These are phyloP conservation scores for Rutstroemia sp. DNA, from an alignment of 2,329 filamentous ascomycete genomes.

Conservation along the genomic window DNA sequence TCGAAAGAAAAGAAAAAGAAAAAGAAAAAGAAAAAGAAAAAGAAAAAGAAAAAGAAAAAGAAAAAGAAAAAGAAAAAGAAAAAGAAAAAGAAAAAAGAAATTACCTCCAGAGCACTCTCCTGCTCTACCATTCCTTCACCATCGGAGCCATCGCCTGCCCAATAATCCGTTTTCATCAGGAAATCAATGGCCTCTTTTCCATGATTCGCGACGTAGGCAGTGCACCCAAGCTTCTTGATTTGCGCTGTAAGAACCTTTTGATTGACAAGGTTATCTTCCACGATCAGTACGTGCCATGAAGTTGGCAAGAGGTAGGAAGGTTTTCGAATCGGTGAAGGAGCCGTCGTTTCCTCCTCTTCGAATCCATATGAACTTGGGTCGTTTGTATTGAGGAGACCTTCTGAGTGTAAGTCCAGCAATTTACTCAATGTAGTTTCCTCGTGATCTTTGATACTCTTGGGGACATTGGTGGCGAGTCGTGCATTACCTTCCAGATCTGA, in stretches of 20 bases:
- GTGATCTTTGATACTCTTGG: slow-evolving; percentile 5
- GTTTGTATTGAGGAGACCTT: not conserved
- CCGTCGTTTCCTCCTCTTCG: not conserved
- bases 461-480: slow-evolving; percentile 10
- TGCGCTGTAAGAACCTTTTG: slow-evolving; percentile 57
- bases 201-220: slow-evolving; percentile 56
- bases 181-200: slow-evolving; percentile 55
- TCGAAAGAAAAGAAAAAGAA: not conserved
- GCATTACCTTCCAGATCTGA: slow-evolving; percentile 4
- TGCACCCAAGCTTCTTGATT: slow-evolving; percentile 53
- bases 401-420: not conserved
- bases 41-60: too few relatives aligned
- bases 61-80: too few relatives aligned
- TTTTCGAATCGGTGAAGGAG: not conserved
- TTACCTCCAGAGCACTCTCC: slow-evolving; percentile 43
- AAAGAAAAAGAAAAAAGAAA: too few relatives aligned
- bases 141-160: slow-evolving; percentile 40
- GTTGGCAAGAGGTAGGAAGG: not conserved
- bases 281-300: slow-evolving; percentile 44
- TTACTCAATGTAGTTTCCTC: slow-evolving; percentile 1
- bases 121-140: slow-evolving; percentile 56
- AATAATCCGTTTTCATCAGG: slow-evolving; percentile 47
- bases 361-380: slow-evolving; percentile 1
- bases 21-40: too few relatives aligned
- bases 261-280: slow-evolving; percentile 63